These are phyloP conservation scores for Pleurozium schreberi DNA, from an alignment of 225 moss, liverwort and hornwort genomes.

Conservation along the genomic window DNA sequence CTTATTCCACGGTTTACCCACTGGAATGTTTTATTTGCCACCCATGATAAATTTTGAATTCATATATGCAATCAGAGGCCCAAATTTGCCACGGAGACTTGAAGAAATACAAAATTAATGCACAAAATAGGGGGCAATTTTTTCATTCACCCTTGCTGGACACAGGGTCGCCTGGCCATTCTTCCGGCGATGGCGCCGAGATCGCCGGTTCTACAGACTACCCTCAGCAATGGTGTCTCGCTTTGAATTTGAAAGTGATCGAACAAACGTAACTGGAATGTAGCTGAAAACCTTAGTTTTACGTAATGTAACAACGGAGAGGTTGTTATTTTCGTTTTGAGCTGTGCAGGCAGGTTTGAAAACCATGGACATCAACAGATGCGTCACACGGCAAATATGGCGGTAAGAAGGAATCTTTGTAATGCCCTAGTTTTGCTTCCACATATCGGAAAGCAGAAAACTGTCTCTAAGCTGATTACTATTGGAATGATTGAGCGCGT, in stretches of 20 bases:
- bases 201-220: too few species aligned
- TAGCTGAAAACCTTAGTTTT: background rate
- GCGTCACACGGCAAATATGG: constrained; percentile 23
- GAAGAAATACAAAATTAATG: too few species aligned
- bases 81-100: too few species aligned
- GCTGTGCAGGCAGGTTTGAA: constrained; percentile 9
- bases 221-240: background rate
- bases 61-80: too few species aligned
- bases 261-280: background rate
- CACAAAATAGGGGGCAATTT: too few species aligned
- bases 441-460: background rate
- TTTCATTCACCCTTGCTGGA: too few species aligned
- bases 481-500: background rate
- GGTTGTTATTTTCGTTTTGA: background rate
- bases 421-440: background rate
- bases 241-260: background rate
- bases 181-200: too few species aligned
- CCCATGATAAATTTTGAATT: too few species aligned
- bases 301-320: background rate
- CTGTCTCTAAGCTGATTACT: background rate
- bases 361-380: constrained; percentile 1
- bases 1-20: too few species aligned
- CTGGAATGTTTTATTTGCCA: too few species aligned
- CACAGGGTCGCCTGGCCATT: too few species aligned
- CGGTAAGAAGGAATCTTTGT: background rate